Evolutionary conservation across 2,329 filamentous ascomycete species (phyloP).

Genomic region (Beauveria rudraprayagi): DNA sequence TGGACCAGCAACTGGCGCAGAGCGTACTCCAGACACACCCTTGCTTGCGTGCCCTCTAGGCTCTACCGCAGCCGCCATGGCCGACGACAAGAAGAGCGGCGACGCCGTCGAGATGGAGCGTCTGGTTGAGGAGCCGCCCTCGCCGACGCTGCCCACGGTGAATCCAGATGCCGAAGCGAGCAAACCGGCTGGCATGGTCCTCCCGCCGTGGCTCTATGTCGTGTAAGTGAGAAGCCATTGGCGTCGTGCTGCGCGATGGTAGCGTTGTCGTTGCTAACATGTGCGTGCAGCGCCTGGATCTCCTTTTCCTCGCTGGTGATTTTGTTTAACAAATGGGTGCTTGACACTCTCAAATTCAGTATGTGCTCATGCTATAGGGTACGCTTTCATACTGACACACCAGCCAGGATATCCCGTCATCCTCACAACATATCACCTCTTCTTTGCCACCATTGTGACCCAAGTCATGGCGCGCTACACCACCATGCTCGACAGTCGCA

Average conservation of each 20-base stretch:
- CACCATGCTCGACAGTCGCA: slow-evolving; percentile 81
- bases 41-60: not conserved
- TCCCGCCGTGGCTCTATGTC: slow-evolving; percentile 5
- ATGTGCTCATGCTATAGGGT: slow-evolving; percentile 6
- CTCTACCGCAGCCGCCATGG: not conserved
- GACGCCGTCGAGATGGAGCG: slow-evolving; percentile 6
- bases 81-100: not conserved
- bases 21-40: not conserved
- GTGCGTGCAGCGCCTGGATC: slow-evolving; percentile 57
- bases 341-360: slow-evolving; percentile 65
- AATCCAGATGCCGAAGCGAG: not conserved
- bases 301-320: slow-evolving; percentile 78
- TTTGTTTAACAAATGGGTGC: slow-evolving; percentile 92
- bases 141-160: slow-evolving; percentile 4
- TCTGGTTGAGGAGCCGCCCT: not conserved
- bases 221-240: not conserved
- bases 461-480: slow-evolving; percentile 89
- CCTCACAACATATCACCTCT: slow-evolving; percentile 91
- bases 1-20: not conserved
- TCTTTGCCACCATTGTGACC: slow-evolving; percentile 89
- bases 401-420: slow-evolving; percentile 61
- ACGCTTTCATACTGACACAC: not conserved
- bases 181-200: not conserved
- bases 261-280: not conserved
- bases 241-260: not conserved